Evolutionary conservation across 148 eudicot species (phyloP).

Genomic region (Silene uniflora): DNA sequence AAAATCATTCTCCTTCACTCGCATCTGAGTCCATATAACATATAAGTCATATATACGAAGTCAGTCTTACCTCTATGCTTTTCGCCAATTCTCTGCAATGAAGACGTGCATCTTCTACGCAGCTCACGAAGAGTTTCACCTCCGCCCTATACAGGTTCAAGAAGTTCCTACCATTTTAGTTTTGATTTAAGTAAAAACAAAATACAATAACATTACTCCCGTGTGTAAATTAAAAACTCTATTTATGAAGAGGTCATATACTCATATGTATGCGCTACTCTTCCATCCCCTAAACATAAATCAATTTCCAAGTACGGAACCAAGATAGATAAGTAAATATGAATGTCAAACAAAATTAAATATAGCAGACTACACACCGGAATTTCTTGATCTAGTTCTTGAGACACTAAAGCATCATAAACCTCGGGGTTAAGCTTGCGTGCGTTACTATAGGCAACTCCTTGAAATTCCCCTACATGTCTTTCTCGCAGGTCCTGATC

Average conservation of each 20-base stretch:
- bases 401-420: conserved; percentile 52
- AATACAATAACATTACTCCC: too few species aligned
- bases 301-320: too few species aligned
- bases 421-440: conserved; percentile 46
- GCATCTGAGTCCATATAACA: too few species aligned
- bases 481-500: conserved; percentile 70
- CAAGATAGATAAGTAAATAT: background rate
- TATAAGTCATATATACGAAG: background rate
- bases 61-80: conserved; percentile 69
- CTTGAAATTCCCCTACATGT: conserved; percentile 86
- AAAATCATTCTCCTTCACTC: background rate
- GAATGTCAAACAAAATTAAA: background rate
- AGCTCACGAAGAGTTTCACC: conserved; percentile 83
- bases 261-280: too few species aligned
- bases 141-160: conserved; percentile 59
- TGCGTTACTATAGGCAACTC: conserved; percentile 38
- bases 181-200: background rate
- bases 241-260: too few species aligned
- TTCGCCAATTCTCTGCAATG: conserved; percentile 55
- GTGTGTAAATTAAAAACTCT: too few species aligned
- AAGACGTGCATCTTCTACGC: conserved; percentile 56
- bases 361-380: conserved; percentile 43
- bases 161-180: background rate
- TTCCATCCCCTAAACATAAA: too few species aligned
- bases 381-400: conserved; percentile 48